phyloP scores from a whole-genome alignment of 108 stramenopile genomes.

The Hondaea fermentalgiana region DNA sequence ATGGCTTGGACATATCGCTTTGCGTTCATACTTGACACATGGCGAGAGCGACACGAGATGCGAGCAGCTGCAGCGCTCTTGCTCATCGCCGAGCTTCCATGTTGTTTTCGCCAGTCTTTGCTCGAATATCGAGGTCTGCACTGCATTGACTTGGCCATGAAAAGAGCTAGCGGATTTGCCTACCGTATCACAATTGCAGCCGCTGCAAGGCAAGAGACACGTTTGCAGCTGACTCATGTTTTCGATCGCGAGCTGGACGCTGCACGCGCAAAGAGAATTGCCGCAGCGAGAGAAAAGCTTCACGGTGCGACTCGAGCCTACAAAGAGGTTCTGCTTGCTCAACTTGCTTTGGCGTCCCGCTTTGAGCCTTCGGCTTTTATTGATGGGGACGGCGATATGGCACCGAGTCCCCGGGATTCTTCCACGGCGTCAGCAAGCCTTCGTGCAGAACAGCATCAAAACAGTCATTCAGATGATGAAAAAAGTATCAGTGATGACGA shows the following conservation, averaged over 20 bases:
- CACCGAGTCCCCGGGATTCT: too few relatives aligned
- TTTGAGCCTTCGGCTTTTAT: too few relatives aligned
- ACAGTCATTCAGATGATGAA: neutral
- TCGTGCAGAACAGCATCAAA: neutral
- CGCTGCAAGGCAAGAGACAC: neutral
- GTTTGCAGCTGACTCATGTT: neutral
- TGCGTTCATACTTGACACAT: neutral
- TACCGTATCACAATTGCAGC: neutral
- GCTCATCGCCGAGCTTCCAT: neutral
- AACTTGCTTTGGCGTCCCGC: neutral
- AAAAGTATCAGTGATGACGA: neutral
- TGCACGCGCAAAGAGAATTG: neutral
- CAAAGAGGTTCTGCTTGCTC: neutral
- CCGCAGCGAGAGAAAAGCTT: neutral
- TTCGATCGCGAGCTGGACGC: neutral
- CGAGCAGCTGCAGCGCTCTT: neutral
- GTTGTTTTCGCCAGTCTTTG: neutral
- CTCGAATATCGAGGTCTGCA: neutral
- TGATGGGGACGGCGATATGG: too few relatives aligned
- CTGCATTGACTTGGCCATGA: neutral
- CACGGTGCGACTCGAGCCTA: neutral
- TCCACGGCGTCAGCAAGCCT: too few relatives aligned
- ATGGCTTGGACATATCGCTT: neutral
- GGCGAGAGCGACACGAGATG: neutral
- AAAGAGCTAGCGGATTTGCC: neutral